Percentiles rank a stretch among this genome's conserved stretches.
Evolutionary conservation across 2,329 filamentous ascomycete genomes (phyloP).

Genomic region (Colletotrichum phormii): DNA sequence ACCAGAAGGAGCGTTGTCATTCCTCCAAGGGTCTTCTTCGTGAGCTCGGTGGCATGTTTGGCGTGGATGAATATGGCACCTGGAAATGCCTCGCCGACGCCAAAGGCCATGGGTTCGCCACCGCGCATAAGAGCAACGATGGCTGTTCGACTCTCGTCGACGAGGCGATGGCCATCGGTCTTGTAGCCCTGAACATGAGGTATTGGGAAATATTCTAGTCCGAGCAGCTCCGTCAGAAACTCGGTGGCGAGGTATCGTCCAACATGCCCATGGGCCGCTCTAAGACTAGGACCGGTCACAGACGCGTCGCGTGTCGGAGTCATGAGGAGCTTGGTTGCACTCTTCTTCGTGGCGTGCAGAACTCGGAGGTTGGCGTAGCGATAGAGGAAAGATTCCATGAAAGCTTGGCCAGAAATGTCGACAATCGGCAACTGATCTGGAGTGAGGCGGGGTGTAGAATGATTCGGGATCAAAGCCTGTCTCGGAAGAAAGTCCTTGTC

Average conservation of each 20-base stretch:
- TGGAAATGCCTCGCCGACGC: slow-evolving; percentile 63
- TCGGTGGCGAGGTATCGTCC: slow-evolving; percentile 66
- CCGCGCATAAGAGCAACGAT: slow-evolving; percentile 74
- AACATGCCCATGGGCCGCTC: slow-evolving; percentile 59
- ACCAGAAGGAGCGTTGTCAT: slow-evolving; percentile 62
- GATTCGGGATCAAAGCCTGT: slow-evolving; percentile 60
- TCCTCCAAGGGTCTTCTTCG: slow-evolving; percentile 51
- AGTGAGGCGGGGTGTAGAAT: slow-evolving; percentile 55
- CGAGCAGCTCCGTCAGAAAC: slow-evolving; percentile 58
- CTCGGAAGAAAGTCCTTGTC: slow-evolving; percentile 50
- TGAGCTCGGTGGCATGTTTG: slow-evolving; percentile 53
- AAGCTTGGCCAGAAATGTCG: slow-evolving; percentile 12
- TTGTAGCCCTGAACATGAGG: slow-evolving; percentile 62
- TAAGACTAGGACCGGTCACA: slow-evolving; percentile 56
- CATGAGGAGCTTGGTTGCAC: slow-evolving; percentile 60
- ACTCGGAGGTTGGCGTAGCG: slow-evolving; percentile 37
- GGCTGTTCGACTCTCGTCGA: slow-evolving; percentile 53
- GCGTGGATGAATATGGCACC: slow-evolving; percentile 64
- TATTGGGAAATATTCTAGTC: slow-evolving; percentile 61
- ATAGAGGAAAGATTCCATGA: slow-evolving; percentile 42
- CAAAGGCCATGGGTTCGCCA: slow-evolving; percentile 55
- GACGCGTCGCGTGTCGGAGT: slow-evolving; percentile 64
- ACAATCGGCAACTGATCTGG: slow-evolving; percentile 54
- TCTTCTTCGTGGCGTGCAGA: slow-evolving; percentile 57
- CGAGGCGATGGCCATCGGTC: slow-evolving; percentile 59